Evolutionary conservation across 2,329 filamentous ascomycete species (phyloP).

Genomic region (Talaromyces sp.): DNA sequence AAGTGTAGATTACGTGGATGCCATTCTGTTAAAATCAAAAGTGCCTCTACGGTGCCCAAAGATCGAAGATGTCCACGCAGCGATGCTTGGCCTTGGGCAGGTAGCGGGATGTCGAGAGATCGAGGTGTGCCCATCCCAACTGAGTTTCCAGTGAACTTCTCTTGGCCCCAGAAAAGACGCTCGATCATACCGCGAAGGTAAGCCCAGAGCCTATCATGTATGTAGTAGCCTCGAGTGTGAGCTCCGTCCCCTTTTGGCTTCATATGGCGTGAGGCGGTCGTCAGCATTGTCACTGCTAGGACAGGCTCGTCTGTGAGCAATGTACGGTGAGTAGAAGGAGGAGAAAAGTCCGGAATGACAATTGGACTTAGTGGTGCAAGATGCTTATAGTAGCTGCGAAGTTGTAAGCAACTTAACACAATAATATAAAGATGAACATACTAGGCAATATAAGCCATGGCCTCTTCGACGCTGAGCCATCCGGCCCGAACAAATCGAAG

Average conservation of each 20-base stretch:
- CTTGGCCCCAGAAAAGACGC: conserved; percentile 90
- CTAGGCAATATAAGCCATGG: conserved; percentile 92
- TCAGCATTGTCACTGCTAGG: conserved; percentile 83
- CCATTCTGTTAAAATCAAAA: conserved; percentile 95
- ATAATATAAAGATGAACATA: conserved; percentile 42
- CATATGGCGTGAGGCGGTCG: conserved; percentile 84
- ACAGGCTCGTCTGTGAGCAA: conserved; percentile 90
- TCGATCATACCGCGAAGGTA: conserved; percentile 95
- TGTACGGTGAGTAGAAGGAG: conserved; percentile 73
- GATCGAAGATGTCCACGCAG: conserved; percentile 78
- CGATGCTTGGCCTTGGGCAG: conserved; percentile 46
- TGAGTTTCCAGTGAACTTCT: conserved; percentile 80
- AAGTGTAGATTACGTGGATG: conserved; percentile 93
- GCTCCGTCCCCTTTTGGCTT: conserved; percentile 75
- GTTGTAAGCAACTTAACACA: conserved; percentile 15
- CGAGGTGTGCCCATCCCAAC: conserved; percentile 62
- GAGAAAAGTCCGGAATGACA: conserved; percentile 82
- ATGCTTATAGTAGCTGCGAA: conserved; percentile 78
- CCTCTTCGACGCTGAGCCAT: conserved; percentile 93
- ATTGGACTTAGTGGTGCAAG: conserved; percentile 91
- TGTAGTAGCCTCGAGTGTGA: conserved; percentile 78
- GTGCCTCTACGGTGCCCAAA: conserved; percentile 86
- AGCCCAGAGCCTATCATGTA: conserved; percentile 93
- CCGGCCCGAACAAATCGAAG: conserved; percentile 94
- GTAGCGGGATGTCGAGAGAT: conserved; percentile 62